Evolutionary conservation across 352 stramenopile genomes (phyloP).

Genomic region (Globisporangium spinosum): DNA sequence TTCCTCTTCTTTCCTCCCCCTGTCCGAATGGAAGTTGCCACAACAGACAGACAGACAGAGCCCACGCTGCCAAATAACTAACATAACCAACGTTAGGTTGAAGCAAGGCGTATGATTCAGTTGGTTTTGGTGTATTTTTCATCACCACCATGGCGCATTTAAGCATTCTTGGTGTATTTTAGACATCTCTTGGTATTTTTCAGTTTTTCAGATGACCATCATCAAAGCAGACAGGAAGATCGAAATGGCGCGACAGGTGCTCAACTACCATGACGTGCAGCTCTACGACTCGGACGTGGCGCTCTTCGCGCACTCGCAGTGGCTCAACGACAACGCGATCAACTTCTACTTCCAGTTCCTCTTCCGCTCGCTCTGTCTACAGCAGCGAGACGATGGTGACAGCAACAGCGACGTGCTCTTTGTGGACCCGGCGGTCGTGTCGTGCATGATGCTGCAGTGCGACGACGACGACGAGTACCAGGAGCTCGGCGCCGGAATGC

Average conservation of each 20-base stretch:
- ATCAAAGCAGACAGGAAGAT: neutral
- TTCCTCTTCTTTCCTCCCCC: neutral
- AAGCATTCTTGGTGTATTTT: neutral
- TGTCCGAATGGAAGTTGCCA: neutral
- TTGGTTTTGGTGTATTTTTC: too few species aligned
- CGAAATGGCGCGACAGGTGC: constrained; percentile 43
- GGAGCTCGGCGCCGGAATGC: constrained; percentile 49
- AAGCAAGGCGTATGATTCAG: neutral
- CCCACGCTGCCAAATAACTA: neutral
- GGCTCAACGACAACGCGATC: constrained; percentile 83
- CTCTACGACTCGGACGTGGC: constrained; percentile 76
- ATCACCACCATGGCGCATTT: too few species aligned
- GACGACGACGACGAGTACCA: constrained; percentile 75
- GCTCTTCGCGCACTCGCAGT: constrained; percentile 55
- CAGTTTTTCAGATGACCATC: neutral
- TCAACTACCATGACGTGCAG: constrained; percentile 81
- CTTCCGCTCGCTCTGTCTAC: constrained; percentile 35
- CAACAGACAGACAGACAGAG: too few species aligned
- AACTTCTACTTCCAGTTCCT: constrained; percentile 84
- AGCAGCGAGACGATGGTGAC: neutral
- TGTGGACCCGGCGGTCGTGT: constrained; percentile 75
- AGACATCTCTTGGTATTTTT: neutral
- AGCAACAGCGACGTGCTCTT: constrained; percentile 36
- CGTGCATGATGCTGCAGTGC: constrained; percentile 79
- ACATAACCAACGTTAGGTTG: constrained; percentile 14